Percentiles rank a stretch among this genome's conserved stretches.
These are phyloP conservation scores for Wickerhamiella australiensis DNA, from an alignment of 805 yeast species.

Conservation along the genomic window DNA sequence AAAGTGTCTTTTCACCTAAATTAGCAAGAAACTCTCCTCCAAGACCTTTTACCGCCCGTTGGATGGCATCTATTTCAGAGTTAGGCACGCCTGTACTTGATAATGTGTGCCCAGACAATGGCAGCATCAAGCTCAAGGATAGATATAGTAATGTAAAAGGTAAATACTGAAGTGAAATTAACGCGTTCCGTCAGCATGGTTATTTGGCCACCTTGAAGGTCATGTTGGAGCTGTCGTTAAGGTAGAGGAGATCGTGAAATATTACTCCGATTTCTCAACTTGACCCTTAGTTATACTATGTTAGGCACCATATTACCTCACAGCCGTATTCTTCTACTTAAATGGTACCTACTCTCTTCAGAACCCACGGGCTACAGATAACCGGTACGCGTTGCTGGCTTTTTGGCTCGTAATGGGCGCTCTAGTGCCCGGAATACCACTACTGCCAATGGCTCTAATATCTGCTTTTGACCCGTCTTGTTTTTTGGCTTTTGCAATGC, in stretches of 20 bases:
- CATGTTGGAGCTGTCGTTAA: not conserved
- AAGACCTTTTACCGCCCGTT: constrained; percentile 15
- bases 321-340: too few relatives aligned
- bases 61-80: constrained; percentile 14
- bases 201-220: not conserved
- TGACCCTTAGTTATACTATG: too few relatives aligned
- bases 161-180: not conserved
- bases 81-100: constrained; percentile 18
- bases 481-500: constrained; percentile 39
- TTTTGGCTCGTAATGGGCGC: not conserved
- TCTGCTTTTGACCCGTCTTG: not conserved
- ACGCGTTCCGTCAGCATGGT: not conserved
- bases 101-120: constrained; percentile 7
- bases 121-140: not conserved
- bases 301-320: too few relatives aligned
- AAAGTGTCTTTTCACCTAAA: constrained; percentile 11
- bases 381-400: not conserved
- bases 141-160: not conserved
- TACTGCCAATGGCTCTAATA: not conserved
- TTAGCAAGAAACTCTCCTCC: constrained; percentile 19
- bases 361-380: not conserved
- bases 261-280: too few relatives aligned
- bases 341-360: not conserved
- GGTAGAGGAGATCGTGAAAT: too few relatives aligned
- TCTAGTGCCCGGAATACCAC: not conserved